Percentiles rank a stretch among this genome's conserved stretches.
Evolutionary conservation across 2,329 filamentous ascomycete genomes (phyloP).

Genomic region (Thelonectria discophora): DNA sequence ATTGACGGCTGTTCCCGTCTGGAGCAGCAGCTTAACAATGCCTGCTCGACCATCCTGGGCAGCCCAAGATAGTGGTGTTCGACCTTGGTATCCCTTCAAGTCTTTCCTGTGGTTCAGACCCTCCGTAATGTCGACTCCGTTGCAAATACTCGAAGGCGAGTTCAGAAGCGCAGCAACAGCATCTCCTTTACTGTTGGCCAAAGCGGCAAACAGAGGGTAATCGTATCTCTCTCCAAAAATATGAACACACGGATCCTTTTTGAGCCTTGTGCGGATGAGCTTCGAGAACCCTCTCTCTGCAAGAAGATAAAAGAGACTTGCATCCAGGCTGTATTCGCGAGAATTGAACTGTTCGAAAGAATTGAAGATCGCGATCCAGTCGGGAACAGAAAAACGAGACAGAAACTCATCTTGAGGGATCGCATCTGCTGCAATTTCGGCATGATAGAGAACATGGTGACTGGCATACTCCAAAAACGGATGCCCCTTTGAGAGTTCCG

Average conservation of each 20-base stretch:
- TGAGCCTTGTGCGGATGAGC: constrained; percentile 43
- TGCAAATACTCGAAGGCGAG: constrained; percentile 15
- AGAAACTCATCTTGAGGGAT: constrained; percentile 47
- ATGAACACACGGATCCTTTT: constrained; percentile 27
- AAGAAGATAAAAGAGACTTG: constrained; percentile 48
- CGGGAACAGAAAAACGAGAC: constrained; percentile 34
- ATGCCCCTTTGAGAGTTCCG: constrained; percentile 35
- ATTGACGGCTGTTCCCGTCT: neutral
- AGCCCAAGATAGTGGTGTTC: constrained; percentile 39
- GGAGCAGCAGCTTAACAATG: constrained; percentile 6
- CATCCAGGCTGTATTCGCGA: constrained; percentile 38
- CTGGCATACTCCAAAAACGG: constrained; percentile 59
- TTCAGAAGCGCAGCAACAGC: constrained; percentile 37
- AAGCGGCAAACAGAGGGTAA: constrained; percentile 48
- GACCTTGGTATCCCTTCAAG: constrained; percentile 13
- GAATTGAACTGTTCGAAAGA: constrained; percentile 42
- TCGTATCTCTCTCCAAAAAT: constrained; percentile 42
- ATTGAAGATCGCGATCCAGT: constrained; percentile 46
- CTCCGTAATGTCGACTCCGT: constrained; percentile 17
- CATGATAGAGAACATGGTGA: constrained; percentile 52
- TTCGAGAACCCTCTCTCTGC: constrained; percentile 40
- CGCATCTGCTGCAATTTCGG: constrained; percentile 45
- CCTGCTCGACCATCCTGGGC: constrained; percentile 21
- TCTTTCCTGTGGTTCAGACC: constrained; percentile 4
- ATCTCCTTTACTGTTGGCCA: constrained; percentile 43